phyloP scores from a whole-genome alignment of 1,284 basidiomycete genomes.

The Sparassis latifolia region DNA sequence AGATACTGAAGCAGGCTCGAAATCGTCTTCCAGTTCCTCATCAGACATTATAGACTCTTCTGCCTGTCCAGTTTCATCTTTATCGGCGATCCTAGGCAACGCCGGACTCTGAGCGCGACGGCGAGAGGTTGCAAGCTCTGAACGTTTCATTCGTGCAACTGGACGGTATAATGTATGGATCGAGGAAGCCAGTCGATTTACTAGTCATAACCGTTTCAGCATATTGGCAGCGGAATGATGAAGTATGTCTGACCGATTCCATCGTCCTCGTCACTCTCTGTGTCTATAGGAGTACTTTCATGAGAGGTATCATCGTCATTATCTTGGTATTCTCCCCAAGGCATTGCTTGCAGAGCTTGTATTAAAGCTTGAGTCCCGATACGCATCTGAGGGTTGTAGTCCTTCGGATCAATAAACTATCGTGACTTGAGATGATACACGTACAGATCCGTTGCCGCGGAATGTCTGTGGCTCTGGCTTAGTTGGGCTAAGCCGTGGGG shows the following conservation, averaged over 20 bases:
- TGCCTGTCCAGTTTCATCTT: conserved; percentile 20
- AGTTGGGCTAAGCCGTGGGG: conserved; percentile 41
- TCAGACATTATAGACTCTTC: conserved; percentile 30
- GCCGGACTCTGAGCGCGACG: conserved; percentile 12
- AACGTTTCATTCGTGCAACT: conserved; percentile 56
- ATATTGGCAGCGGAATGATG: no score
- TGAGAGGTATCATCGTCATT: conserved; percentile 55
- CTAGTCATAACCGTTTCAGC: conserved; percentile 7
- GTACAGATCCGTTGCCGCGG: conserved; percentile 61
- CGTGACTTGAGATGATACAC: conserved; percentile 15
- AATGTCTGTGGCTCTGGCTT: conserved; percentile 46
- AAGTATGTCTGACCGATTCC: conserved; percentile 9
- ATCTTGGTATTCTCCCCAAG: conserved; percentile 64
- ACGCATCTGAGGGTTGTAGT: conserved; percentile 46
- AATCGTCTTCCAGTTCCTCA: conserved; percentile 58
- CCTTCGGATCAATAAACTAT: background rate
- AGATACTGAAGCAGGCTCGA: conserved; percentile 34
- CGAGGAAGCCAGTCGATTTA: conserved; percentile 62
- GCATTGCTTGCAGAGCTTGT: conserved; percentile 76
- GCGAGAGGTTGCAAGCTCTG: conserved; percentile 27
- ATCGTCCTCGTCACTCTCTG: conserved; percentile 61
- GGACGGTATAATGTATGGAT: conserved; percentile 82
- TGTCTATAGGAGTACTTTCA: conserved; percentile 35
- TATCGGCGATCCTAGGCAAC: conserved; percentile 20
- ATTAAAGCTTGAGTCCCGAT: conserved; percentile 80